These are phyloP conservation scores for Thyridium curvatum DNA, from an alignment of 2,329 filamentous ascomycete genomes.

Conservation along the genomic window DNA sequence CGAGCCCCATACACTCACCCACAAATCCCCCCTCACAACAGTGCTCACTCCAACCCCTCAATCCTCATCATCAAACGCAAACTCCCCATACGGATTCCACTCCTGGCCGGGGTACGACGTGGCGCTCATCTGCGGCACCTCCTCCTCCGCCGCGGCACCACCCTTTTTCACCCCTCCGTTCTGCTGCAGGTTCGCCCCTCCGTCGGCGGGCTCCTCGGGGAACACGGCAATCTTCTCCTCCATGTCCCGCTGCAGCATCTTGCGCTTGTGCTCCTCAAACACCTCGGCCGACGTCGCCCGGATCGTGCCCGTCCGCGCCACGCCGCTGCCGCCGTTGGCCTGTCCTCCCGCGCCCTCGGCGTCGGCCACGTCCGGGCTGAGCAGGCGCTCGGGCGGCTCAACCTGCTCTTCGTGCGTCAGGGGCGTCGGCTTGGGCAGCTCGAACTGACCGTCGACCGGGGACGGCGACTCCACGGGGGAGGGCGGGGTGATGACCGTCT, in stretches of 20 bases:
- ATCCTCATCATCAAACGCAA: constrained; percentile 17
- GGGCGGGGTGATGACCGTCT: constrained; percentile 8
- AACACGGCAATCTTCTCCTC: constrained; percentile 48
- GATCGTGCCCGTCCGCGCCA: constrained; percentile 16
- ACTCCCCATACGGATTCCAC: constrained; percentile 51
- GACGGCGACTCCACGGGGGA: constrained; percentile 11
- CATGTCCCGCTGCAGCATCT: constrained; percentile 33
- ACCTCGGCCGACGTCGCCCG: constrained; percentile 22
- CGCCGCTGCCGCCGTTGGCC: constrained; percentile 6
- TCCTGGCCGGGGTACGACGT: constrained; percentile 67
- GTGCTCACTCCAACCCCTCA: too few species aligned
- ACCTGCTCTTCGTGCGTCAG: not conserved
- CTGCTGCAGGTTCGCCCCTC: too few species aligned
- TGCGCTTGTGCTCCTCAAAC: constrained; percentile 37
- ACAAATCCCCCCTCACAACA: too few species aligned
- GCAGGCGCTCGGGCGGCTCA: not conserved
- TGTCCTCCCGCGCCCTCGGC: constrained; percentile 5
- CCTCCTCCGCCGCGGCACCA: constrained; percentile 23
- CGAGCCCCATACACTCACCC: too few species aligned
- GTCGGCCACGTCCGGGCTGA: constrained; percentile 6
- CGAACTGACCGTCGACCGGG: constrained; percentile 32
- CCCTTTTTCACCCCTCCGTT: too few species aligned
- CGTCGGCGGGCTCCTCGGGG: constrained; percentile 16
- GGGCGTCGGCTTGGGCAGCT: constrained; percentile 15
- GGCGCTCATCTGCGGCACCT: constrained; percentile 54